Evolutionary conservation across 1,139 yeast species (phyloP).

Genomic region (Yamadazyma conglobata): DNA sequence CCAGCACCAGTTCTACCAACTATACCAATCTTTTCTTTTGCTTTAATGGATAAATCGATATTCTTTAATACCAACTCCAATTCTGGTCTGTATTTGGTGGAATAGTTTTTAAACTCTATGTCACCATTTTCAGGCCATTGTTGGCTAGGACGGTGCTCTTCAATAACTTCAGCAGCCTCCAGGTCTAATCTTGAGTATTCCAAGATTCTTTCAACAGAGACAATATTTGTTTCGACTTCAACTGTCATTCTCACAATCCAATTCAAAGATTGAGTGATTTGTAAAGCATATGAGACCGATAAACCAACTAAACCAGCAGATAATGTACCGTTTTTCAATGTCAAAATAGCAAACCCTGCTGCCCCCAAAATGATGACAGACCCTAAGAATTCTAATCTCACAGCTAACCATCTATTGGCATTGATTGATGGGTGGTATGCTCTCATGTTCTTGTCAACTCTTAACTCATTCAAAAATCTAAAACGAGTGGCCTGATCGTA

Average conservation of each 20-base stretch:
- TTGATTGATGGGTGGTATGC: constrained; percentile 93
- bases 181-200: constrained; percentile 74
- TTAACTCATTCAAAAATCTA: constrained; percentile 64
- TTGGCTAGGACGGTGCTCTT: constrained; percentile 61
- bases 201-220: constrained; percentile 89
- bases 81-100: constrained; percentile 82
- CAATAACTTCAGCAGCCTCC: constrained; percentile 81
- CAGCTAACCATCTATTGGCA: constrained; percentile 96
- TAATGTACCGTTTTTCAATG: constrained; percentile 63
- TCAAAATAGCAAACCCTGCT: constrained; percentile 72
- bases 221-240: constrained; percentile 95
- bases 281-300: constrained; percentile 88
- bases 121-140: constrained; percentile 81
- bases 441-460: constrained; percentile 81
- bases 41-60: constrained; percentile 62
- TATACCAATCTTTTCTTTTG: constrained; percentile 87
- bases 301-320: constrained; percentile 92
- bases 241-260: constrained; percentile 99
- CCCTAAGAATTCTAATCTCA: constrained; percentile 85
- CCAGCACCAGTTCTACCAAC: constrained; percentile 98
- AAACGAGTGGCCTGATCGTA: constrained; percentile 76
- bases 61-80: constrained; percentile 76
- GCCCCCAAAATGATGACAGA: constrained; percentile 82
- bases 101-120: constrained; percentile 68
- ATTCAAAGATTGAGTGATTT: constrained; percentile 86